Evolutionary conservation across 2,329 filamentous ascomycete genomes (phyloP).

Genomic region (Ilyonectria robusta): DNA sequence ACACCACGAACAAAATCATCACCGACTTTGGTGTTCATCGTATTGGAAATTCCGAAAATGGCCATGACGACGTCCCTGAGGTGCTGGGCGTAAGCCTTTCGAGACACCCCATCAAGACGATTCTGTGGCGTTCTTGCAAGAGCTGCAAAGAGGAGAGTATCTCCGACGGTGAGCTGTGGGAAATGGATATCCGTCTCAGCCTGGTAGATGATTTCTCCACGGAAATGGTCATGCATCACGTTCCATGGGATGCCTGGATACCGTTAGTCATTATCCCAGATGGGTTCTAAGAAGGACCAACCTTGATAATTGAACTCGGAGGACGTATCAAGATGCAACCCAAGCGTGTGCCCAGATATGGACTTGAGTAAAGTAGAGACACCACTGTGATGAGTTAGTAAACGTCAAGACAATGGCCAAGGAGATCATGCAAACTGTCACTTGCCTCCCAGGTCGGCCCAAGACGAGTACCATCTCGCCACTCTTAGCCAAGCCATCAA

Average conservation of each 20-base stretch:
- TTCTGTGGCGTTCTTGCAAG: constrained; percentile 32
- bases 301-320: constrained; percentile 37
- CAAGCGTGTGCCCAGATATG: constrained; percentile 33
- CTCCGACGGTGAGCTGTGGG: constrained; percentile 34
- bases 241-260: constrained; percentile 29
- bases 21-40: constrained; percentile 78
- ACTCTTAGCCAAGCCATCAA: constrained; percentile 35
- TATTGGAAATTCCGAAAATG: constrained; percentile 81
- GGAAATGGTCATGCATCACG: constrained; percentile 31
- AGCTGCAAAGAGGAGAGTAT: constrained; percentile 33
- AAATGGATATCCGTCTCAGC: constrained; percentile 36
- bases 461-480: constrained; percentile 36
- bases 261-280: background rate
- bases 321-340: constrained; percentile 24
- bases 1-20: constrained; percentile 79
- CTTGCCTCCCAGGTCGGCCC: constrained; percentile 38
- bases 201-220: constrained; percentile 35
- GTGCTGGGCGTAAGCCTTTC: constrained; percentile 53
- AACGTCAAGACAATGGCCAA: background rate
- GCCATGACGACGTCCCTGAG: constrained; percentile 72
- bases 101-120: constrained; percentile 23
- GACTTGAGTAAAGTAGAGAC: constrained; percentile 36
- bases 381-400: constrained; percentile 21
- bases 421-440: background rate
- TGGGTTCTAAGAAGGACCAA: background rate